Conservation (phyloP, 1,284 basidiomycete genomes). For the Leccinum griseonigrum region DNA sequence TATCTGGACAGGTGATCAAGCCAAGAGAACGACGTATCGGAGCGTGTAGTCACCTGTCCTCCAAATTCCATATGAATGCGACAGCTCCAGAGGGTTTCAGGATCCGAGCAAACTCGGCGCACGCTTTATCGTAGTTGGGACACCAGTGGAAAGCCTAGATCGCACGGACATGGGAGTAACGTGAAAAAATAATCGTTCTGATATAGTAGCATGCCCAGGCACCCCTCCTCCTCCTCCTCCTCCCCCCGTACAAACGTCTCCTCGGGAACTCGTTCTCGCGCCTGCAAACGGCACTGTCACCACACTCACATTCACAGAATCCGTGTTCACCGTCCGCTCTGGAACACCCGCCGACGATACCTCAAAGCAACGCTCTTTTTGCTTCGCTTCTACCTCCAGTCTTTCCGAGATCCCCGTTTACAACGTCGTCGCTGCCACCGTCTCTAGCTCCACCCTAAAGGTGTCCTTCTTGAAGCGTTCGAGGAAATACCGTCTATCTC, state of each 20-base stretch:
- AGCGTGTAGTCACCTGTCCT: slow-evolving; percentile 52
- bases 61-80: slow-evolving; percentile 78
- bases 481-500: slow-evolving; percentile 36
- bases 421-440: slow-evolving; percentile 51
- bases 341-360: background rate
- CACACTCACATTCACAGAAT: slow-evolving; percentile 21
- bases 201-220: slow-evolving; percentile 6
- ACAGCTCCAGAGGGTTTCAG: slow-evolving; percentile 64
- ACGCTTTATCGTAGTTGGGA: slow-evolving; percentile 64
- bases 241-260: slow-evolving; percentile 14
- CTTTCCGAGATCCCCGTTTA: slow-evolving; percentile 38
- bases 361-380: slow-evolving; percentile 7
- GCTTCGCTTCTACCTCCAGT: slow-evolving; percentile 5
- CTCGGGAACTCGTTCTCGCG: slow-evolving; percentile 22
- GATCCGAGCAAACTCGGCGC: slow-evolving; percentile 65
- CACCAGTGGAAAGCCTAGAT: slow-evolving; percentile 83
- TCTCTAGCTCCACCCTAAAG: slow-evolving; percentile 38
- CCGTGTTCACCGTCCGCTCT: slow-evolving; percentile 14
- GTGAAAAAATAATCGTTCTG: background rate
- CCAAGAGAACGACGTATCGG: too few species aligned
- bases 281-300: slow-evolving; percentile 7
- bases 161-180: background rate
- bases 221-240: background rate
- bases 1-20: slow-evolving; percentile 40
- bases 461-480: slow-evolving; percentile 49